Base-by-base conservation (phyloP, 805 yeast genomes). In the Suhomyces sp. region DNA sequence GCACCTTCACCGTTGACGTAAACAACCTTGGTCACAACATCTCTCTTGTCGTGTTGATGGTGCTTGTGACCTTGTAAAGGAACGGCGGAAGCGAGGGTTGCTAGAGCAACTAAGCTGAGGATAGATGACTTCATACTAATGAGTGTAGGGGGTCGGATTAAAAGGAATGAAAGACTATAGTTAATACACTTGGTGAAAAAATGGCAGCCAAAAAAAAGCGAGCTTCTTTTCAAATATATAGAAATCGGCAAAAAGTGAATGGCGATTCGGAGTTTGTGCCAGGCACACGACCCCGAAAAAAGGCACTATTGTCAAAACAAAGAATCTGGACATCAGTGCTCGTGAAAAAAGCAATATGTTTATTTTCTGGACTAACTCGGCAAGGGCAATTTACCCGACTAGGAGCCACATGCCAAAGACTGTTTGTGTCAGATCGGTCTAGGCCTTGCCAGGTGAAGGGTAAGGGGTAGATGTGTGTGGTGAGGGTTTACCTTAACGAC, bases 11-110 rank as follows among this genome's bases (percentile, higher is more conserved):
- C 64, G 50, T 69, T 68, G 50, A 66, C 75, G 49, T 68, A 65
- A 25, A 69, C 73, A 47, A 72, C 60, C 49, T 67, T 60, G 53
- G 78, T 71, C 46, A 67, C 73, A 45, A 61, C 62, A 78, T 61
- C 75, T 65, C 77, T 71, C 63, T 71, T 68, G 60, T 71, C 65
- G 53, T 61, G 60, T 44, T 69, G 67, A 52, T 72, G 75, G 55
- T 71, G 77, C 53, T 66, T 65, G 57, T 68, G 72, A 52, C 58
- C 62, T 47, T 60, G 64, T 51, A 68, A 62, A 39, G 75, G 75
- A 56, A 71, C 71, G 52, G 75, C 71, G 31, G 59, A 41, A 47
- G 68, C 66, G 29, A 57, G 52, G 43, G 68, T 47, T 31, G 69
- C 70, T 43, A 65, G 47, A 35, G 72, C 57, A 44, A 67, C 58